Conservation (phyloP, 805 yeast genomes). For the Starmerella ratchasimensis region DNA sequence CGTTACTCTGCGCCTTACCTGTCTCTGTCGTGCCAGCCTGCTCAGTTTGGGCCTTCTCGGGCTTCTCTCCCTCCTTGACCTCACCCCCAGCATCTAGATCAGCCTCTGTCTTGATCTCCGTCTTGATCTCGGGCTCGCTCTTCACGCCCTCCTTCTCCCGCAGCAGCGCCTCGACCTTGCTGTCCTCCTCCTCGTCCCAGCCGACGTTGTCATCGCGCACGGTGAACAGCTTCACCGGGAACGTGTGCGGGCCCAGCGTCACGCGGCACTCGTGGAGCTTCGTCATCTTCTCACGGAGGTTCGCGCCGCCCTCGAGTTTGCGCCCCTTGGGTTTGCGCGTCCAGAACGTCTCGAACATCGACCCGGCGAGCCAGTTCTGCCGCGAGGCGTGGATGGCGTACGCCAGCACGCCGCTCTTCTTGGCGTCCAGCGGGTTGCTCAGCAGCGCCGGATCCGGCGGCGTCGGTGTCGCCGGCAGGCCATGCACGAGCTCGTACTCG, state of each 20-base stretch:
- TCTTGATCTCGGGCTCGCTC: conserved; percentile 10
- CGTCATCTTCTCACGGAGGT: conserved; percentile 75
- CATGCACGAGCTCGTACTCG: conserved; percentile 19
- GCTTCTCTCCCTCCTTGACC: conserved; percentile 20
- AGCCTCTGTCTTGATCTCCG: not conserved
- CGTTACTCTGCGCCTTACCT: not conserved
- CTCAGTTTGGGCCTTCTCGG: conserved; percentile 18
- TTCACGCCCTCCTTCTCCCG: not conserved
- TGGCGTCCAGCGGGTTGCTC: conserved; percentile 46
- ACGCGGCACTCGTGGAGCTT: conserved; percentile 66
- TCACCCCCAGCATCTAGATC: not conserved
- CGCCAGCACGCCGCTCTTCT: conserved; percentile 48
- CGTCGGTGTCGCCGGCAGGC: conserved; percentile 45
- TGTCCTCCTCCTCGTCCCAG: conserved; percentile 31
- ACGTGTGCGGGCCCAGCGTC: conserved; percentile 70
- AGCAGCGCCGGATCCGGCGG: conserved; percentile 52
- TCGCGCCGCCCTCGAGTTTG: conserved; percentile 35
- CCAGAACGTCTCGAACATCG: conserved; percentile 72
- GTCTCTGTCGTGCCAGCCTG: conserved; percentile 16
- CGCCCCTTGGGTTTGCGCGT: conserved; percentile 49
- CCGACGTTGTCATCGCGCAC: conserved; percentile 41
- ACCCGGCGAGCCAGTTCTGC: conserved; percentile 47
- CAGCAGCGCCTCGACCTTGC: conserved; percentile 6
- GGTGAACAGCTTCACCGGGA: conserved; percentile 66
- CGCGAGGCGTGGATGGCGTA: conserved; percentile 57